Evolutionary conservation across 129 eudicot species (phyloP).

Genomic region (Scalesia atractyloides): DNA sequence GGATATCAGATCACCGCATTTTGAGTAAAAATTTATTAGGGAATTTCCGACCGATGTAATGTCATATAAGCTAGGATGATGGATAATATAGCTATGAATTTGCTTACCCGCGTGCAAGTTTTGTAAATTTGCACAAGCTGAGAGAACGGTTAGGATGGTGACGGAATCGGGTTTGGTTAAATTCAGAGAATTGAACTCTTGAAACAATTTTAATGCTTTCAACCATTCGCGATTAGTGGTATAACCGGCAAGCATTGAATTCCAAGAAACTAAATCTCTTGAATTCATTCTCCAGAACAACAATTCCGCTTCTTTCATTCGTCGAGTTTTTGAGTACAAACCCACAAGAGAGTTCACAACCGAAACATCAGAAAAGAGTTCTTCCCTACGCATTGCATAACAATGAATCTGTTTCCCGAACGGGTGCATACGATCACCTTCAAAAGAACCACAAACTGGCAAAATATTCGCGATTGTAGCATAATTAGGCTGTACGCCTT

Average conservation of each 20-base stretch:
- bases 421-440: constrained; percentile 25
- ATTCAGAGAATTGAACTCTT: constrained; percentile 27
- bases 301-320: constrained; percentile 46
- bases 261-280: constrained; percentile 84
- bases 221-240: constrained; percentile 58
- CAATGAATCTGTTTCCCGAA: constrained; percentile 72
- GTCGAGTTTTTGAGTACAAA: constrained; percentile 60
- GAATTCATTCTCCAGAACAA: constrained; percentile 54
- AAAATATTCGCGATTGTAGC: constrained; percentile 75
- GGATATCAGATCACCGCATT: constrained; percentile 49
- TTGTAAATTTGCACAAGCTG: constrained; percentile 55
- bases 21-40: constrained; percentile 63
- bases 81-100: constrained; percentile 68
- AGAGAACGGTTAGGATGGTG: constrained; percentile 64
- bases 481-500: constrained; percentile 53
- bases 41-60: constrained; percentile 70
- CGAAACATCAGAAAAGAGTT: constrained; percentile 46
- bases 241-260: constrained; percentile 75
- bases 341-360: constrained; percentile 72
- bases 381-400: constrained; percentile 49
- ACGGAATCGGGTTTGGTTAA: constrained; percentile 54
- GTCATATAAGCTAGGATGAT: constrained; percentile 37
- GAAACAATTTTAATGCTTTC: constrained; percentile 57
- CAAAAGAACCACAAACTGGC: constrained; percentile 58
- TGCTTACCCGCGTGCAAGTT: constrained; percentile 60